Evolutionary conservation across 140 eudicot genomes (phyloP).

Genomic region (Anethum foeniculum): DNA sequence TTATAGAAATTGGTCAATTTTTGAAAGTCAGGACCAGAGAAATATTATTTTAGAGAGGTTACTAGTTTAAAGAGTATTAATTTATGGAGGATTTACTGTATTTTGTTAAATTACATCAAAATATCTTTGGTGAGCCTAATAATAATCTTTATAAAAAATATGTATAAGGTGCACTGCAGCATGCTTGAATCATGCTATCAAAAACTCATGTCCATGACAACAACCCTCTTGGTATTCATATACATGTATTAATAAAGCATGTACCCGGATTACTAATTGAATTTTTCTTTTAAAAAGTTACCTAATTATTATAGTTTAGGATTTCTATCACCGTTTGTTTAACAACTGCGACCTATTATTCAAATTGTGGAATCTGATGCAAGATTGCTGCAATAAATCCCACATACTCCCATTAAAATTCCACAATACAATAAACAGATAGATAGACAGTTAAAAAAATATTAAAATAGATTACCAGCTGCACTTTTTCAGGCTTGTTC

Average conservation of each 20-base stretch:
- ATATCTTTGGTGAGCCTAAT: neutral
- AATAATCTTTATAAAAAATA: neutral
- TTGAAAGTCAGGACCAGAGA: no score
- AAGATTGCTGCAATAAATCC: neutral
- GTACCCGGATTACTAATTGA: neutral
- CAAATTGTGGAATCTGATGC: neutral
- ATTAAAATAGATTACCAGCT: constrained; percentile 49
- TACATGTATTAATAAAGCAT: neutral
- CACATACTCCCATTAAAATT: neutral
- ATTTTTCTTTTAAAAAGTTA: neutral
- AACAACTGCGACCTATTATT: neutral
- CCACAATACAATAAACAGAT: neutral
- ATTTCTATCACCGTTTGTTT: neutral
- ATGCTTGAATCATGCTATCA: neutral
- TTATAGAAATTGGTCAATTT: no score
- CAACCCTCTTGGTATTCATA: neutral
- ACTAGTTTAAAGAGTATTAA: no score
- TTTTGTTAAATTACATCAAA: neutral
- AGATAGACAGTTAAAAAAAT: neutral
- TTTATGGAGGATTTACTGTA: neutral
- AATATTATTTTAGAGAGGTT: no score
- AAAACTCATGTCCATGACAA: neutral
- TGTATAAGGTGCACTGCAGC: neutral
- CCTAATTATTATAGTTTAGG: neutral
- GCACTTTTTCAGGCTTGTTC: constrained; percentile 75